Base-by-base conservation (phyloP, 768 basidiomycete species). In the Austroboletus eburneus region DNA sequence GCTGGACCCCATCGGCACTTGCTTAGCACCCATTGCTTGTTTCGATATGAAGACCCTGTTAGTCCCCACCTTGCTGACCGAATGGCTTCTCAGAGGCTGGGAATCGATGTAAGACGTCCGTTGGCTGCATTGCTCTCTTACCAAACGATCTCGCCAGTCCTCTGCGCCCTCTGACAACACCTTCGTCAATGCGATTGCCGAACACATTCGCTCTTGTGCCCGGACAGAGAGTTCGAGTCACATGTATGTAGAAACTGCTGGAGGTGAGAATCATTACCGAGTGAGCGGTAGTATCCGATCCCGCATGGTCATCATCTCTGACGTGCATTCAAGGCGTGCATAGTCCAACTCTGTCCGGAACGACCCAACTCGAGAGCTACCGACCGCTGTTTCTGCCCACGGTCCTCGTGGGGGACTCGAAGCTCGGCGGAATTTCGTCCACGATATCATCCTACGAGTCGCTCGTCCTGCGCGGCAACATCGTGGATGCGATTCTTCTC, bases 381-480 rank as follows among this genome's bases (percentile, higher is more conserved):
- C 79, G 95, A 6, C 84, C 91, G 0, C 75, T 98, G 17, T 87
- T 87, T 51, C 77, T 96, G 5, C 95, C 95, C 1, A 87, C 87
- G 0, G 69, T 98, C 48, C 78, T 99, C 5, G 72, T 98, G 30
- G 94, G 89, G 1, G 91, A 96, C 50, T 80, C 89, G 0, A 83
- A 81, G 38, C 84, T 99, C 5, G 95, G 95, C 20, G 95, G 95
- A 1, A 98, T 98, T 40, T 94, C 91, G 5, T 81, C 83, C 0
- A 97, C 95, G 1, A 85, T 98, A 49, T 82, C 94, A 2, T 80
- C 95, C 0, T 97, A 91, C 67, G 95, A 98, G 65, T 88, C 94
- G 16, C 80, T 97, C 24, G 59, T 84, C 6, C 71, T 95, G n/a
- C 81, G 95, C 5, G 95, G 95, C 20, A 97, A 91, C 69, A 81